Conservation (phyloP, 1,284 basidiomycete genomes). For the Leccinum subrobustum region DNA sequence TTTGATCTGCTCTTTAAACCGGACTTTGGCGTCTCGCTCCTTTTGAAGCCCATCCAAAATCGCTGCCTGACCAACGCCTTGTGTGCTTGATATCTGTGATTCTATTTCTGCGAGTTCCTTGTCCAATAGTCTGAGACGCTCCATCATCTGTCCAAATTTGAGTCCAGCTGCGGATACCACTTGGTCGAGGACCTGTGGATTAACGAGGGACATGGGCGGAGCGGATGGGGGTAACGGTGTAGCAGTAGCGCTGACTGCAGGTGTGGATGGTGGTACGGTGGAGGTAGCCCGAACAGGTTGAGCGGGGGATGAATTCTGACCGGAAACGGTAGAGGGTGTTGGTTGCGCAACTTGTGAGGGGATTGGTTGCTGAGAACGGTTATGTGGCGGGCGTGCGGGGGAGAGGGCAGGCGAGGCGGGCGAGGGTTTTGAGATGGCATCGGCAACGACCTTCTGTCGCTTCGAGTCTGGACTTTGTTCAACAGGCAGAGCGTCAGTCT, state of each 20-base stretch:
- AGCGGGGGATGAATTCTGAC: conserved; percentile 15
- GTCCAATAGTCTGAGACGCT: conserved; percentile 23
- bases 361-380: conserved; percentile 14
- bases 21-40: conserved; percentile 3
- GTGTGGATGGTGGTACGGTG: conserved; percentile 2
- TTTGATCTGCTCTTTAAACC: conserved; percentile 16
- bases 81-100: conserved; percentile 10
- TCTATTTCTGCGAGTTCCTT: conserved; percentile 12
- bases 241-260: conserved; percentile 13
- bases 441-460: conserved; percentile 28
- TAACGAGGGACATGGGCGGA: conserved; percentile 3
- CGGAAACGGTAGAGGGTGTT: conserved; percentile 1
- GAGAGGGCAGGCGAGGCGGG: conserved; percentile 28
- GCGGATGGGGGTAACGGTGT: conserved; percentile 11
- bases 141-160: conserved; percentile 27
- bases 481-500: conserved; percentile 15
- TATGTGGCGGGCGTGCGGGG: conserved; percentile 19
- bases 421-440: conserved; percentile 22
- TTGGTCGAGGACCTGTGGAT: conserved; percentile 19
- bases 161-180: conserved; percentile 7
- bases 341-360: conserved; percentile 16
- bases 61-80: conserved; percentile 17
- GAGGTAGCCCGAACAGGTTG: conserved; percentile 13
- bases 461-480: conserved; percentile 33
- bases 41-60: conserved; percentile 15